Conservation (phyloP, 169 alveolate genomes). For the Plasmodium fragile region DNA sequence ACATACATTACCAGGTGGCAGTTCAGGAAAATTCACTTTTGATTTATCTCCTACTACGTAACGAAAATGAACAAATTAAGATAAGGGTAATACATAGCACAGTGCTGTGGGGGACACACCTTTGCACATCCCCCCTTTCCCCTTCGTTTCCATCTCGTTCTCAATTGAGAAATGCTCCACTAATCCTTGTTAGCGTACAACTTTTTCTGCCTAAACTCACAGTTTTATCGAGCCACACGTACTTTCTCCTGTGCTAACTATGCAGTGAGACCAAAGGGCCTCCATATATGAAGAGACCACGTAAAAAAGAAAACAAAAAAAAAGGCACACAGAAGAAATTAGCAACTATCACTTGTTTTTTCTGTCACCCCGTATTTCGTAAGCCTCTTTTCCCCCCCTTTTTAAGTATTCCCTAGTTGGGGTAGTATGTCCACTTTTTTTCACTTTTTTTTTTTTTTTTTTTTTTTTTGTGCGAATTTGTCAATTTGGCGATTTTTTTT, state of each 20-base stretch:
- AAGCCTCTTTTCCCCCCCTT: not conserved
- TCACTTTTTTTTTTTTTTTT: not conserved
- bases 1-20: not conserved
- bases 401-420: not conserved
- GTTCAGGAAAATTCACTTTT: not conserved
- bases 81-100: not conserved
- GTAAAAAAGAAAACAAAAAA: not conserved
- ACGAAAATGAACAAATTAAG: not conserved
- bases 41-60: not conserved
- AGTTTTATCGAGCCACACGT: not conserved
- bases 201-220: not conserved
- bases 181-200: not conserved
- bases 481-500: not conserved
- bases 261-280: not conserved
- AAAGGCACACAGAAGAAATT: not conserved
- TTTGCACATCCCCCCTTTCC: not conserved
- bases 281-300: not conserved
- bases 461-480: not conserved
- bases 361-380: not conserved
- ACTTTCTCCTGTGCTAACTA: not conserved
- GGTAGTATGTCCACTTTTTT: not conserved
- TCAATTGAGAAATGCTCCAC: not conserved
- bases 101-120: not conserved
- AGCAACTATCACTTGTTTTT: not conserved
- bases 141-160: not conserved